Base-by-base conservation (phyloP, 2,329 filamentous ascomycete genomes). In the Botryotinia globosa region DNA sequence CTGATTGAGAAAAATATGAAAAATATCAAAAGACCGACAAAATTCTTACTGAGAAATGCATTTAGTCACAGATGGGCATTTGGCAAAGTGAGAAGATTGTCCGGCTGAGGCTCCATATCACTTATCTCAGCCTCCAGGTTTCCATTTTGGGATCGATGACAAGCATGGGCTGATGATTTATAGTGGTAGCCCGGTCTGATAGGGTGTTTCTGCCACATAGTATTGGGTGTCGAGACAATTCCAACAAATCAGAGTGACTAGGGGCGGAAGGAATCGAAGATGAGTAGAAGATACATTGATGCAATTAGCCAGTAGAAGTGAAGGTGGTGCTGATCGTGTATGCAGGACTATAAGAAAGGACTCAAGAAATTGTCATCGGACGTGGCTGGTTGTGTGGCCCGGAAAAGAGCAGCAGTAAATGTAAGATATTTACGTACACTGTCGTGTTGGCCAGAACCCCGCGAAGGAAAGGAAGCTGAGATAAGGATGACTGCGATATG, bases 81-180 rank as follows among this genome's bases (percentile, higher is more conserved):
- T 58, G 39, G 39, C 4, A 58, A 22, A 58, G 39, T 29, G 51
- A 29, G 29, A 59, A 62, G 61, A 39, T 45, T 29, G 32, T 71
- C 29, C 63, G 58, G n/a, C 56, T 59, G 62, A 62, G 44, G 29
- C 63, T 71, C 68, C 72, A 62, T 59, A 51, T 56, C 64, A 51
- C 61, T 39, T 29, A 71, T 69, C 65, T 74, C 72, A 74, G 74
- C 74, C 72, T 74, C 66, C 66, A 61, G 45, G 44, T 51, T 72
- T 63, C 72, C 72, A 71, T 71, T 70, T 72, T 71, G 54, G 74
- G 65, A 39, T 20, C 14, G 22, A 59, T 59, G 32, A 42, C 58
- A 32, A 32, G 45, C 69, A 66, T 71, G 22, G 61, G 34, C 34
- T 45, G 37, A 37, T 58, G 22, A 32, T 72, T 45, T 34, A 32